A percentile compares a stretch with the other conserved stretches of the same genome.
Evolutionary conservation across 108 stramenopile species (phyloP).

Genomic region (Nitzschia palea): DNA sequence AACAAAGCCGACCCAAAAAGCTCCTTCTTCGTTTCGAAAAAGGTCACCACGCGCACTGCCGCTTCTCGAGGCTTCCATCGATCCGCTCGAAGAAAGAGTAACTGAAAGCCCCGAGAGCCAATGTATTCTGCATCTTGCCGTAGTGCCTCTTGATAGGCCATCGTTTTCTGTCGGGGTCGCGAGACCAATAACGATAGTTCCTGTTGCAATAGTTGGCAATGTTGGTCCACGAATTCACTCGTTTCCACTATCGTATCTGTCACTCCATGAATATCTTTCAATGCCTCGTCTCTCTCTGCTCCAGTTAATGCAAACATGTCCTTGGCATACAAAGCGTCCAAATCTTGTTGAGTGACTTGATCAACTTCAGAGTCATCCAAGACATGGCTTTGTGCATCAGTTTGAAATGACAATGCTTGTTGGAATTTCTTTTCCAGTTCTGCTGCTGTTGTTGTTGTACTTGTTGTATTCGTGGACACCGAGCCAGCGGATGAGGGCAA

Average conservation of each 20-base stretch:
- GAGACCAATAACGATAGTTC: background rate
- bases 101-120: constrained; percentile 11
- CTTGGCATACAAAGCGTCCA: constrained; percentile 19
- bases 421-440: constrained; percentile 11
- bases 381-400: background rate
- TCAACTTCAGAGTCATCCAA: constrained; percentile 1
- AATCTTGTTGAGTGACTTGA: constrained; percentile 13
- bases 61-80: constrained; percentile 4
- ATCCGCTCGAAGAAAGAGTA: constrained; percentile 20
- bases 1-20: constrained; percentile 12
- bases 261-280: constrained; percentile 26
- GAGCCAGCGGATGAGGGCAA: background rate
- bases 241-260: constrained; percentile 7
- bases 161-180: background rate
- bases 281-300: constrained; percentile 4
- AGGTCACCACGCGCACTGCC: constrained; percentile 1
- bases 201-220: constrained; percentile 6
- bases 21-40: constrained; percentile 16
- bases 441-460: background rate
- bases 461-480: background rate
- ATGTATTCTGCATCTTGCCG: constrained; percentile 4
- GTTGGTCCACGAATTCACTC: constrained; percentile 9
- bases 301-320: constrained; percentile 14
- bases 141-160: constrained; percentile 10
- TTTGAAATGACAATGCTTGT: background rate